Conservation (phyloP, 2,329 filamentous ascomycete genomes). For the Stagonosporopsis tanaceti region DNA sequence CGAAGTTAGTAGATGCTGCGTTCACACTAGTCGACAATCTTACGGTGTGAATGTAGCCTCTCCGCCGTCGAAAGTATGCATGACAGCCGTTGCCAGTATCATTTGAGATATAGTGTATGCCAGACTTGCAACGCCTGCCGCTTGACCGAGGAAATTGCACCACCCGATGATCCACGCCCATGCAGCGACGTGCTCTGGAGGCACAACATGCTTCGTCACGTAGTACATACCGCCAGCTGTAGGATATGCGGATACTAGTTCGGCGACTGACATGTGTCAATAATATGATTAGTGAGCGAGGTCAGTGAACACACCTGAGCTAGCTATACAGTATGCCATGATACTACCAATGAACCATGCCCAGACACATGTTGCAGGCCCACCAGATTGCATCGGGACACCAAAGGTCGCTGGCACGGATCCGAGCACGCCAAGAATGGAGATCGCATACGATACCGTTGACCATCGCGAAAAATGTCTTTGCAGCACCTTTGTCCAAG, state of each 20-base stretch:
- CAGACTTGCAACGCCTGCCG: constrained; percentile 68
- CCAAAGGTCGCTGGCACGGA: constrained; percentile 71
- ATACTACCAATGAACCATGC: constrained; percentile 70
- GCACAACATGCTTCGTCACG: constrained; percentile 71
- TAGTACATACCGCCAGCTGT: constrained; percentile 75
- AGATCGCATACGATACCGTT: constrained; percentile 71
- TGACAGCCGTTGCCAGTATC: constrained; percentile 67
- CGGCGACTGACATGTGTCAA: constrained; percentile 58
- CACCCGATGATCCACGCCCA: constrained; percentile 73
- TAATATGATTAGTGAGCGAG: not conserved
- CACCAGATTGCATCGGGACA: constrained; percentile 65
- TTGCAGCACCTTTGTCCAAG: constrained; percentile 60
- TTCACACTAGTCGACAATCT: constrained; percentile 32
- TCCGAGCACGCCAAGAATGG: constrained; percentile 70
- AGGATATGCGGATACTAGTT: constrained; percentile 71
- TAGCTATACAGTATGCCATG: constrained; percentile 71
- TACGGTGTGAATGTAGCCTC: constrained; percentile 66
- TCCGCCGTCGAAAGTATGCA: constrained; percentile 65
- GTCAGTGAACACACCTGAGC: constrained; percentile 55
- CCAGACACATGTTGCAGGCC: constrained; percentile 71
- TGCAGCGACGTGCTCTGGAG: constrained; percentile 66
- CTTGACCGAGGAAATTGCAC: constrained; percentile 72
- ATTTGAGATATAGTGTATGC: constrained; percentile 71
- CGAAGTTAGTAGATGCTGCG: constrained; percentile 4
- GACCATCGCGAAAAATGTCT: constrained; percentile 73